Evolutionary conservation across 2,329 filamentous ascomycete genomes (phyloP), one percentile per base, ranked within the genome.

Genomic region (Massarina eburnea): DNA sequence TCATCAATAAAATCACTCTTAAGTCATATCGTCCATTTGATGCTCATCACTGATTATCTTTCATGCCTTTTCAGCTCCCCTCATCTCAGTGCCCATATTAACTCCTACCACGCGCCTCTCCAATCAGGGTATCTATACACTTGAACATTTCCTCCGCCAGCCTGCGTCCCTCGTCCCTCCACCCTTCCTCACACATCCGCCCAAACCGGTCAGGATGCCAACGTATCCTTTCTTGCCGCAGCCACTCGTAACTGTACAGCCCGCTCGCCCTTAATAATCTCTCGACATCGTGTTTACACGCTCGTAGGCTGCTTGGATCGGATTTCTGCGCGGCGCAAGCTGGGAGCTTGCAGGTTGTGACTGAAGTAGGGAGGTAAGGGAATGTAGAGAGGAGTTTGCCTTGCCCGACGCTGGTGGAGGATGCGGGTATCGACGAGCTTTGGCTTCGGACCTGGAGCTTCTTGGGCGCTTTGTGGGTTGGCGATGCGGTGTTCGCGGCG

Each of bases 131-230:
- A 43, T 64, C 63, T 18, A 68, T 57, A 30, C 66, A 52, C 48
- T 70, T 70, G 26, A 67, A 70, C 64, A 70, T 68, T 48, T 70
- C 67, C 20, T 64, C 67, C 1, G 61, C 61, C 51, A 67, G 44
- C 39, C 49, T 62, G 41, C 51, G 57, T 20, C 67, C 67, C 21
- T 45, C 50, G 39, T 68, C 66, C 30, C 64, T 58, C 51, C 54
- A 70, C 6, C 46, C 41, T 36, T 61, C 64, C 14, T 59, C 60
- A 20, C 67, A 70, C 27, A 70, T 24, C 24, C 66, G 36, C 10
- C 64, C 66, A 48, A 70, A 70, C 6, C 65, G 57, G 52, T 70
- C 67, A 0, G 66, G 67, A 59, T 70, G 67, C 67, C 67, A 70
- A 10, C 63, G 42, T 19, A 70, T 41, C 8, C 67, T 33, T 48